Percentiles rank a stretch among this genome's conserved stretches.
phyloP scores from a whole-genome alignment of 495 filamentous ascomycete genomes.

The Pyronema omphalodes region DNA sequence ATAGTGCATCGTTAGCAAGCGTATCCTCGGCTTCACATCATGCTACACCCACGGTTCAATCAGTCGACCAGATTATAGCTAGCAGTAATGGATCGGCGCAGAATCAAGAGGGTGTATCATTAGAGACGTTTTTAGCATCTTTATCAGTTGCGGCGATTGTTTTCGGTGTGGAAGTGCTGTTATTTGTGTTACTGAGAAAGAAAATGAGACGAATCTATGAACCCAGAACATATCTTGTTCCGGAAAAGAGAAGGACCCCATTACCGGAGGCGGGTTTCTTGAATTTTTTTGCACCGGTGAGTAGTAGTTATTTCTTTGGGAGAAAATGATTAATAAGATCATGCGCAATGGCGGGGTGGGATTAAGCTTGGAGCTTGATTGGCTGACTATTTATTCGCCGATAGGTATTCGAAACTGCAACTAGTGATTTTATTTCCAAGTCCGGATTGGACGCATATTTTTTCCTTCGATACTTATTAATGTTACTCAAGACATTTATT shows the following conservation, averaged over 20 bases:
- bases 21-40: conserved; percentile 41
- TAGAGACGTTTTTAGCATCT: conserved; percentile 57
- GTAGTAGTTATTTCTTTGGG: background rate
- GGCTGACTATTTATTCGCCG: conserved; percentile 32
- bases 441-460: conserved; percentile 96
- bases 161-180: conserved; percentile 57
- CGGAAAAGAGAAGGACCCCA: conserved; percentile 42
- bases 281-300: conserved; percentile 22
- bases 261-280: conserved; percentile 15
- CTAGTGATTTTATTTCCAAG: conserved; percentile 67
- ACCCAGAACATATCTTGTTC: conserved; percentile 82
- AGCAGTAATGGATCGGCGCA: conserved; percentile 25
- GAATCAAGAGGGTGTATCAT: conserved; percentile 33
- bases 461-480: conserved; percentile 86
- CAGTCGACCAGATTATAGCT: background rate
- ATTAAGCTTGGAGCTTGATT: background rate
- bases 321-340: background rate
- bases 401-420: conserved; percentile 54
- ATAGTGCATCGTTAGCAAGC: conserved; percentile 34
- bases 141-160: conserved; percentile 49
- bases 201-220: conserved; percentile 76
- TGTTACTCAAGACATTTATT: conserved; percentile 80
- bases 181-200: conserved; percentile 61
- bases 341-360: background rate
- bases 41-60: conserved; percentile 40